These are phyloP conservation scores for Solanum ossicruentum DNA, from an alignment of 257 asterid species.

Conservation along the genomic window DNA sequence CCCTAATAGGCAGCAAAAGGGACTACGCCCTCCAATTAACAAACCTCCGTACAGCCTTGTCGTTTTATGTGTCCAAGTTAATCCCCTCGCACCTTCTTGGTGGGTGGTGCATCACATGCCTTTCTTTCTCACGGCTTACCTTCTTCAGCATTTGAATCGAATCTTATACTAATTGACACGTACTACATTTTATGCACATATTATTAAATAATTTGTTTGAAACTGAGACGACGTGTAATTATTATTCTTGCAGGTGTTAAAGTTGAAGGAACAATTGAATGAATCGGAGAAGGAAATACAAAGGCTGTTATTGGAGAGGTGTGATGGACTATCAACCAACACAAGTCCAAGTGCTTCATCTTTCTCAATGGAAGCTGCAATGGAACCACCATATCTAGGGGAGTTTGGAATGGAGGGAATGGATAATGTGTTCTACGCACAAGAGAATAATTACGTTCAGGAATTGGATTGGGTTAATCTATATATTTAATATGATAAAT, in stretches of 20 bases:
- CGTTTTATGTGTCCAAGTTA: neutral
- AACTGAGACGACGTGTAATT: neutral
- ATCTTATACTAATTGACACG: neutral
- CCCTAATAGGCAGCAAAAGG: neutral
- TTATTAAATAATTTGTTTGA: neutral
- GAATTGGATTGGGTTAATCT: conserved; percentile 22
- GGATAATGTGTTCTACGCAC: conserved; percentile 26
- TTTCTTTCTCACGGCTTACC: neutral
- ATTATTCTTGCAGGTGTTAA: conserved; percentile 14
- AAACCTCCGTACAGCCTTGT: neutral
- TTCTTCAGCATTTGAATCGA: neutral
- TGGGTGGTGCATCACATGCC: neutral
- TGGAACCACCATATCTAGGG: conserved; percentile 28
- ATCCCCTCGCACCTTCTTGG: neutral
- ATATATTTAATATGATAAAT: conserved; percentile 2
- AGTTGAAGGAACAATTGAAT: conserved; percentile 37
- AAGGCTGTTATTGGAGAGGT: conserved; percentile 21
- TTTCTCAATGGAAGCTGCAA: conserved; percentile 2
- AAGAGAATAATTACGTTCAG: conserved; percentile 12
- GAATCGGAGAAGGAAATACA: conserved; percentile 48
- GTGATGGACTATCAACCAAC: conserved; percentile 32
- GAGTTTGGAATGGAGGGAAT: conserved; percentile 37
- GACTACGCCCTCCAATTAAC: neutral
- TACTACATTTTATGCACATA: too few species aligned
- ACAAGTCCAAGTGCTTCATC: conserved; percentile 41